phyloP scores from a whole-genome alignment of 805 yeast genomes.

The Metschnikowia vanudenii region DNA sequence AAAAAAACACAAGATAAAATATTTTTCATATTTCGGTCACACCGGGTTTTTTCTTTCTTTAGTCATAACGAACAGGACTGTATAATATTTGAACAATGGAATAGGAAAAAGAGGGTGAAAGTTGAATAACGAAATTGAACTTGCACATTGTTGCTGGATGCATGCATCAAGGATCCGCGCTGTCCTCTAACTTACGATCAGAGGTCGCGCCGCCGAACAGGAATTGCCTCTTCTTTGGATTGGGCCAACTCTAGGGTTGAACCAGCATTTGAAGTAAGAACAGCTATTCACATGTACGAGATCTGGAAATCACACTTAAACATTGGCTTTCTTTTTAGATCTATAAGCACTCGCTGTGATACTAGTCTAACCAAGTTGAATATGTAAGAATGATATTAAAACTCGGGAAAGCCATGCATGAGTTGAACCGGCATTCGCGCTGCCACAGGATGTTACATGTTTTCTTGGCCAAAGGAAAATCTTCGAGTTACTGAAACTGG shows the following conservation, averaged over 20 bases:
- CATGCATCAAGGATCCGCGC: constrained; percentile 10
- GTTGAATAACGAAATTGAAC: background rate
- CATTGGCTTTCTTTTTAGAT: too few species aligned
- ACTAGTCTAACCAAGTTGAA: too few species aligned
- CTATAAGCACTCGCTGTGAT: too few species aligned
- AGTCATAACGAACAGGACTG: background rate
- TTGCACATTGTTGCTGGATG: background rate
- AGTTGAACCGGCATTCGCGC: background rate
- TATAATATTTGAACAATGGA: background rate
- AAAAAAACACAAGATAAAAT: too few species aligned
- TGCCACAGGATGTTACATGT: constrained; percentile 1
- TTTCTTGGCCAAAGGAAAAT: constrained; percentile 10
- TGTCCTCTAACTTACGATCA: background rate
- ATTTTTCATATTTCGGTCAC: too few species aligned
- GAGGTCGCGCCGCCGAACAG: constrained; percentile 1
- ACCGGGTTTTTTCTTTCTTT: background rate
- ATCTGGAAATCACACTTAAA: background rate
- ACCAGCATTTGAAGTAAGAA: background rate
- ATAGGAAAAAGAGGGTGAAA: background rate
- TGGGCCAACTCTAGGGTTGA: background rate
- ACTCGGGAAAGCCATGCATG: constrained; percentile 3
- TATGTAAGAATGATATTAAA: background rate
- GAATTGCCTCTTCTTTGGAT: background rate
- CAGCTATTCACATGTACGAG: background rate
- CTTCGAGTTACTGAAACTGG: constrained; percentile 12